These are phyloP conservation scores for Cutaneotrichosporon sp. DNA, from an alignment of 1,284 basidiomycete genomes.

Conservation along the genomic window DNA sequence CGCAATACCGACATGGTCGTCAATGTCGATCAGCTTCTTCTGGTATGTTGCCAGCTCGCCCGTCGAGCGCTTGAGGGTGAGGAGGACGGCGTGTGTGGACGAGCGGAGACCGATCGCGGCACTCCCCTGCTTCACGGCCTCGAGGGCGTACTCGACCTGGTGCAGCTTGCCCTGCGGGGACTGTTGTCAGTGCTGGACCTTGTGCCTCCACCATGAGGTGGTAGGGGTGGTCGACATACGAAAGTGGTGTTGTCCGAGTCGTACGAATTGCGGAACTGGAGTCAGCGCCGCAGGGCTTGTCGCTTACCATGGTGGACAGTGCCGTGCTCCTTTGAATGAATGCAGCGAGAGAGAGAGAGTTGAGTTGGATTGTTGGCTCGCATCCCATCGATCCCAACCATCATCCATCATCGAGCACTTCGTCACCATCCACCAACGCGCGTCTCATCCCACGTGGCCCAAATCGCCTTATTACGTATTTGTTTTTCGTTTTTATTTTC, in stretches of 20 bases:
- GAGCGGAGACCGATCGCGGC: constrained; percentile 94
- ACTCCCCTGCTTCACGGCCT: constrained; percentile 99
- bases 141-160: constrained; percentile 98
- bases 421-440: constrained; percentile 5
- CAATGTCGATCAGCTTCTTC: constrained; percentile 99
- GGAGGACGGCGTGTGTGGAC: constrained; percentile 87
- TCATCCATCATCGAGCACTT: constrained; percentile 2
- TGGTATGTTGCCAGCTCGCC: constrained; percentile 98
- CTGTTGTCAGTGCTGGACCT: constrained; percentile 16
- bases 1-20: constrained; percentile 97
- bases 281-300: constrained; percentile 2
- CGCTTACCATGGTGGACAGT: constrained; percentile 21
- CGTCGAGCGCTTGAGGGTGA: constrained; percentile 97
- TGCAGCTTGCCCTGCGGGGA: constrained; percentile 50
- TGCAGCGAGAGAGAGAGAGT: neutral
- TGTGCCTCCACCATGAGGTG: neutral
- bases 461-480: too few relatives aligned
- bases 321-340: neutral
- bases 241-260: constrained; percentile 51
- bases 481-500: constrained; percentile 8
- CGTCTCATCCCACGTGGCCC: constrained; percentile 14
- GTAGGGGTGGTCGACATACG: constrained; percentile 29
- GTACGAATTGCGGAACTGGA: constrained; percentile 56
- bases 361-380: neutral
- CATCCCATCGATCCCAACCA: neutral